phyloP scores from a whole-genome alignment of 2,329 filamentous ascomycete genomes.

The Cercospora citrullina region DNA sequence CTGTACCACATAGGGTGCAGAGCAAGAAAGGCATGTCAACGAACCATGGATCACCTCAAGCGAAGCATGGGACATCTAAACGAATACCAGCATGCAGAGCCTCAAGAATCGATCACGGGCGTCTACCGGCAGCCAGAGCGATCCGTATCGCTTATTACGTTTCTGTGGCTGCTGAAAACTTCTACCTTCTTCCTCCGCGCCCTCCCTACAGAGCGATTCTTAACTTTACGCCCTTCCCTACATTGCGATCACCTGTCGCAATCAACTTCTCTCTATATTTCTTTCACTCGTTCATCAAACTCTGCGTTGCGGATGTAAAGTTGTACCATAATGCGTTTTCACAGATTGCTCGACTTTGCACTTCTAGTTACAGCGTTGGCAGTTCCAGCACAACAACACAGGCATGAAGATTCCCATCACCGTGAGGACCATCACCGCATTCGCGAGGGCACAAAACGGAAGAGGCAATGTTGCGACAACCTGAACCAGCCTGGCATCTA shows the following conservation, averaged over 20 bases:
- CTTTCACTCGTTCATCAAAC: slow-evolving; percentile 1
- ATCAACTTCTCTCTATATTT: not conserved
- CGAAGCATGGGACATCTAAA: not conserved
- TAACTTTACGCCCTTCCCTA: not conserved
- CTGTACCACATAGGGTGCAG: not conserved
- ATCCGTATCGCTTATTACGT: not conserved
- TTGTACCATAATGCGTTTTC: slow-evolving; percentile 4
- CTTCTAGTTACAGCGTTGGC: slow-evolving; percentile 7
- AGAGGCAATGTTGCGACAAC: slow-evolving; percentile 8
- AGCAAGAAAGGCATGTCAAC: not conserved
- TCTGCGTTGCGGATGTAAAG: not conserved
- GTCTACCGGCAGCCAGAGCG: not conserved
- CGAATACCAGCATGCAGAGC: not conserved
- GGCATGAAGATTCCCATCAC: not conserved
- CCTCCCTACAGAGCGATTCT: not conserved
- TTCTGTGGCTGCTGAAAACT: not conserved
- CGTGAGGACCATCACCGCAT: not conserved
- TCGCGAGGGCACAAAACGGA: slow-evolving; percentile 4
- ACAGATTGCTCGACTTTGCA: slow-evolving; percentile 10
- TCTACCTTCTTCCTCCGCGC: not conserved
- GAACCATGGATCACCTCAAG: not conserved
- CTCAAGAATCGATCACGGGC: not conserved
- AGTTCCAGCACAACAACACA: slow-evolving; percentile 11
- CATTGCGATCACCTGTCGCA: not conserved
- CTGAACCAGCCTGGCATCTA: slow-evolving; percentile 15